Percentiles rank a stretch among this genome's conserved stretches.
phyloP scores from a whole-genome alignment of 176 grass and related monocot genomes.

The Neostapfia colusana region DNA sequence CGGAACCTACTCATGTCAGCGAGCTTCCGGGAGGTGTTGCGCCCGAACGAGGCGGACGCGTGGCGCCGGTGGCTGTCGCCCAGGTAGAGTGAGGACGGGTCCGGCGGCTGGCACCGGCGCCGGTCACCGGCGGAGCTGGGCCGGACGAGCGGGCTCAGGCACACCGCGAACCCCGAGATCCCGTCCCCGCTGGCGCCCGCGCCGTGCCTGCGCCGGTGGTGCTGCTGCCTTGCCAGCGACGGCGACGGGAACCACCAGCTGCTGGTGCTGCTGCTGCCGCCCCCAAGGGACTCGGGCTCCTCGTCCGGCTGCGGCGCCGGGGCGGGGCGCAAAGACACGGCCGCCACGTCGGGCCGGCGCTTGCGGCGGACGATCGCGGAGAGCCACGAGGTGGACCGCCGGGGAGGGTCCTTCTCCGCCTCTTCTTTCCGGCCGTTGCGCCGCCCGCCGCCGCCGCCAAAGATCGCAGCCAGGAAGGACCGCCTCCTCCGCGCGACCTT shows the following conservation, averaged over 20 bases:
- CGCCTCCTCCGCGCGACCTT: background rate
- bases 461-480: constrained; percentile 41
- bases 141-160: constrained; percentile 56
- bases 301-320: constrained; percentile 32
- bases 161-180: constrained; percentile 54
- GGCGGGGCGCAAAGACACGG: constrained; percentile 3
- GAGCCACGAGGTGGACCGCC: constrained; percentile 52
- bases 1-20: constrained; percentile 61
- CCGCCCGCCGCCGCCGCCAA: constrained; percentile 26
- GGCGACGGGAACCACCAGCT: constrained; percentile 57
- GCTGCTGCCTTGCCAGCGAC: constrained; percentile 40
- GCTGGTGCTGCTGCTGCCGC: constrained; percentile 1
- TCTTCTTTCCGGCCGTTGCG: background rate
- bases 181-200: constrained; percentile 37
- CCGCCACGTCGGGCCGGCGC: constrained; percentile 2
- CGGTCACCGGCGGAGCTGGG: constrained; percentile 39
- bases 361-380: constrained; percentile 47
- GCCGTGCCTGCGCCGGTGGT: constrained; percentile 20
- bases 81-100: background rate
- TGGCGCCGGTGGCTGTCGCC: constrained; percentile 49
- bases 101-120: constrained; percentile 45
- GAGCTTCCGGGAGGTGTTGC: constrained; percentile 57
- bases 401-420: constrained; percentile 4
- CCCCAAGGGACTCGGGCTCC: constrained; percentile 44
- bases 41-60: constrained; percentile 49